Percentiles rank a stretch among this genome's conserved stretches.
Conservation (phyloP, 164 flowering plant species). For the Akebia trifoliata region DNA sequence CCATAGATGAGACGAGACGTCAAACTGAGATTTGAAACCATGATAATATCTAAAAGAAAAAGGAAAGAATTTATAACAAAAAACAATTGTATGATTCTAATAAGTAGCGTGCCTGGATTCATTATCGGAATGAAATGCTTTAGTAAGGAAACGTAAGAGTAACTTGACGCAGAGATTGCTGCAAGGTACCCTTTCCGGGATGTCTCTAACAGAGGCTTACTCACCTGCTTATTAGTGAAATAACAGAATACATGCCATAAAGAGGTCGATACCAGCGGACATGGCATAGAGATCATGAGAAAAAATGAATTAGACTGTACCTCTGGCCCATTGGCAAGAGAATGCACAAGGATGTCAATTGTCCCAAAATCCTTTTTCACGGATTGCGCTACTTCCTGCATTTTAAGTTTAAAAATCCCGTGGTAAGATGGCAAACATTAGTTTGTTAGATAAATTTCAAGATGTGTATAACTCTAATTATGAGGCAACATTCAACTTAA, state of each 20-base stretch:
- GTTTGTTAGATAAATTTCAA: too few species aligned
- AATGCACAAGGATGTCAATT: slow-evolving; percentile 97
- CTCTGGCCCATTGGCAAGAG: slow-evolving; percentile 99
- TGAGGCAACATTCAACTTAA: too few species aligned
- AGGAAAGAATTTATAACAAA: not conserved
- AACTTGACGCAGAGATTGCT: slow-evolving; percentile 91
- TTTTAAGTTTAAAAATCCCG: slow-evolving; percentile 9
- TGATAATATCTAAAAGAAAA: not conserved
- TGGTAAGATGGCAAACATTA: too few species aligned
- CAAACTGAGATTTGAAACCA: too few species aligned
- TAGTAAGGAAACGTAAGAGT: slow-evolving; percentile 81
- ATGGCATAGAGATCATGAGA: too few species aligned
- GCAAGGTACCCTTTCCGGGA: slow-evolving; percentile 91
- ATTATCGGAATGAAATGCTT: slow-evolving; percentile 91
- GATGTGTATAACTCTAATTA: too few species aligned
- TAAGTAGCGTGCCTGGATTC: slow-evolving; percentile 67
- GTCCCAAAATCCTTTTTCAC: slow-evolving; percentile 91
- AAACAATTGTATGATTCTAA: not conserved
- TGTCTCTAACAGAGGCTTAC: slow-evolving; percentile 84
- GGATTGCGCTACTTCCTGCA: slow-evolving; percentile 82
- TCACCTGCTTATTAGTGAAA: slow-evolving; percentile 42
- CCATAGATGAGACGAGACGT: too few species aligned
- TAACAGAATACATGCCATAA: not conserved
- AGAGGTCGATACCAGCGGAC: too few species aligned
- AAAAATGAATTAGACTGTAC: slow-evolving; percentile 30